phyloP scores from a whole-genome alignment of 805 yeast genomes.

The Pichia insulana region DNA sequence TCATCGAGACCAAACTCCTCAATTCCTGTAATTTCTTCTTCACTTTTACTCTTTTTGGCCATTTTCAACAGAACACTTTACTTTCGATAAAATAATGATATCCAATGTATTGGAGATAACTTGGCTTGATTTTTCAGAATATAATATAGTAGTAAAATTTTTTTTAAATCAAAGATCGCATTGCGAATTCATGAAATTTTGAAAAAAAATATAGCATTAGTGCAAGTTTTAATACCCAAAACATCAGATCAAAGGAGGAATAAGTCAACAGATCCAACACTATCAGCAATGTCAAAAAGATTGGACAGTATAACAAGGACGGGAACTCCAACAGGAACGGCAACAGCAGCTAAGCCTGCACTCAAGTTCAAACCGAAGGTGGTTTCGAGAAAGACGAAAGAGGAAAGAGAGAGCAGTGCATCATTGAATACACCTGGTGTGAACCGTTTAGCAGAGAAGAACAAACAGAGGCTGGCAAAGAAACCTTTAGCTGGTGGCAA shows the following conservation, averaged over 20 bases:
- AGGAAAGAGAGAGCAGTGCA: constrained; percentile 63
- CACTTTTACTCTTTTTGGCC: constrained; percentile 10
- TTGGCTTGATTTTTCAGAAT: too few species aligned
- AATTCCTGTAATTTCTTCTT: constrained; percentile 15
- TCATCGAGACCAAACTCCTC: constrained; percentile 49
- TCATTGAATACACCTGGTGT: constrained; percentile 42
- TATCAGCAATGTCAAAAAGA: constrained; percentile 18
- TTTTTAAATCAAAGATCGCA: too few species aligned
- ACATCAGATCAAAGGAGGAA: background rate
- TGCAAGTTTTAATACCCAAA: too few species aligned
- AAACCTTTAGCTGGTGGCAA: constrained; percentile 17
- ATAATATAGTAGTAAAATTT: too few species aligned
- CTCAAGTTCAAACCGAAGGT: constrained; percentile 79
- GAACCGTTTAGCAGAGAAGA: constrained; percentile 23
- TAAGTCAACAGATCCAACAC: background rate
- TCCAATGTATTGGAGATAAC: too few species aligned
- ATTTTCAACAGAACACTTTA: background rate
- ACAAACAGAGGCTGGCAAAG: background rate
- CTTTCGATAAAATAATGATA: too few species aligned
- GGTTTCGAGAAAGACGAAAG: constrained; percentile 76
- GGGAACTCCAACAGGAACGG: constrained; percentile 7
- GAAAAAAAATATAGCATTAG: background rate
- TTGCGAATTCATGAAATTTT: too few species aligned
- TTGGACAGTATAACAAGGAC: constrained; percentile 33
- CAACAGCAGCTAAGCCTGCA: constrained; percentile 34